Base-by-base conservation (phyloP, 2,329 filamentous ascomycete species). In the Pyrenophora graminea region DNA sequence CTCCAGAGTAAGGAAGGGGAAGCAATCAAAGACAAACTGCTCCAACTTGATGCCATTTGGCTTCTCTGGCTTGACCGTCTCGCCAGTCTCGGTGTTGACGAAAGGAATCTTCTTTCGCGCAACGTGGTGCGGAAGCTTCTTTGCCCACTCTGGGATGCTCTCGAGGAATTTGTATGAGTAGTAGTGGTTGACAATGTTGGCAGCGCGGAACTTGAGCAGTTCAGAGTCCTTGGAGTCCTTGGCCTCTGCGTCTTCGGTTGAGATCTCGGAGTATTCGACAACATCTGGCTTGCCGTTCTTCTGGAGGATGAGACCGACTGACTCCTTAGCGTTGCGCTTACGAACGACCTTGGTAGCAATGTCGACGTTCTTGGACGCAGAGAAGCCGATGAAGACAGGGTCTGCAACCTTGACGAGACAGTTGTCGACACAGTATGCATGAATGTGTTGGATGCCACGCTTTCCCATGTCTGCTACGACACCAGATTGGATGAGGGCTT, bases 171-270 rank as follows among this genome's bases (percentile, higher is more conserved):
- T 79, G 81, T 92, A 93, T 39, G 91, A 96, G 80, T 99, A 99
- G 84, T 97, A 99, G 82, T 99, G 94, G 82, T 99, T 99, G 78
- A 99, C 94, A 66, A 99, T 99, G 80, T 99, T 99, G 69, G 93
- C 94, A 51, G 94, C 93, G 56, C 94, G 89, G 86, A 96, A 97
- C 77, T 93, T 95, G 71, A 99, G 86, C 46, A 97, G 81, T 51
- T 85, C 86, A 3, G 85, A 80, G 68, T 96, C 86, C 75, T 89
- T 89, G 47, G 87, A 77, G 71, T 99, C 94, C 71, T 87, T 85
- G 61, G 92, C 93, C 76, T 95, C 90, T 51, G 93, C 89, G n/a
- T 90, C 94, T 57, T 85, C 87, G 61, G 84, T 77, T 79, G 95
- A 89, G 65, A 99, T 97, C 79, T 99, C 94, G 5, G 91, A 96